These are phyloP conservation scores for Phaffia rhodozyma DNA, from an alignment of 1,284 basidiomycete genomes.

Conservation along the genomic window DNA sequence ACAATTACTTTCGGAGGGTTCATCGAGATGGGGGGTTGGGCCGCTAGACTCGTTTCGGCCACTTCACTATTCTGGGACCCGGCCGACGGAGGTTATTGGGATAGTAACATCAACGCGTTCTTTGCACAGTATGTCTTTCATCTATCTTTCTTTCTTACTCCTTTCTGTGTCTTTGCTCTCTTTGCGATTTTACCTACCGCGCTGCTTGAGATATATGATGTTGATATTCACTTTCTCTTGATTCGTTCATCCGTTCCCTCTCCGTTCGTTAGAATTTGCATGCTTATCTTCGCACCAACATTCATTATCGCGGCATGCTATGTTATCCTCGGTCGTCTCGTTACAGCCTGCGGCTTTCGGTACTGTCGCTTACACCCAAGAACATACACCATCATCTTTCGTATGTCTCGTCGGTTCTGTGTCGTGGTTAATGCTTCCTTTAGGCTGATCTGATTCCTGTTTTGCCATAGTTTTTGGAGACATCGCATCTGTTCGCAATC, in stretches of 20 bases:
- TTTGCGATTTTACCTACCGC: no score
- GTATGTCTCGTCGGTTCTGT: no score
- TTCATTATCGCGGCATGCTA: conserved; percentile 48
- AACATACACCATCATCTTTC: conserved; percentile 17
- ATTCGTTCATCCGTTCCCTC: no score
- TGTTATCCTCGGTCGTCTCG: conserved; percentile 42
- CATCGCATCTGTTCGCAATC: neutral
- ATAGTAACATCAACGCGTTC: neutral
- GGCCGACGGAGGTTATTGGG: conserved; percentile 23
- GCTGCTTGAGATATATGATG: no score
- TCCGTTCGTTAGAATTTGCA: neutral
- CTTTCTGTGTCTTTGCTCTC: neutral
- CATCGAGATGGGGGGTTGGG: conserved; percentile 38
- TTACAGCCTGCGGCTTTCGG: conserved; percentile 37
- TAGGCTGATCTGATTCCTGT: no score
- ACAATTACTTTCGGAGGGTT: conserved; percentile 40
- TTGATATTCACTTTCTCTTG: no score
- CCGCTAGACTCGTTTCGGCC: conserved; percentile 19
- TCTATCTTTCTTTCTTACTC: no score
- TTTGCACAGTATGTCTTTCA: conserved; percentile 10
- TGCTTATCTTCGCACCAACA: conserved; percentile 39
- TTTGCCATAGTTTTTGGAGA: neutral
- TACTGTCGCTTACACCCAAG: conserved; percentile 39
- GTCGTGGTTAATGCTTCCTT: no score
- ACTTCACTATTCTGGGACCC: conserved; percentile 18